Conservation (phyloP, 2,329 filamentous ascomycete genomes). For the Clonostachys rosea region DNA sequence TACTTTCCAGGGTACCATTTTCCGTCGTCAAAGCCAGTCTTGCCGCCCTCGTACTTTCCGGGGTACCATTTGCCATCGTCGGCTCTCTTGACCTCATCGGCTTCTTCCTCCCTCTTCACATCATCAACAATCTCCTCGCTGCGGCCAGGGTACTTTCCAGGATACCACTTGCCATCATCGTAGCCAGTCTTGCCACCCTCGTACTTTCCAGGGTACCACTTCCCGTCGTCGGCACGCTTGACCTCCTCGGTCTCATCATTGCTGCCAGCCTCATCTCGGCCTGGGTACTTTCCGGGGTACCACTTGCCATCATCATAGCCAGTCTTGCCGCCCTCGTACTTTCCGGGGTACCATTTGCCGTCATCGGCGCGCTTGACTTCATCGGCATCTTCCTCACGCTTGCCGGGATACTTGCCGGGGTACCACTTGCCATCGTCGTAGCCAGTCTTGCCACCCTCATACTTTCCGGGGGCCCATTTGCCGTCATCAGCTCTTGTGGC, state of each 20-base stretch:
- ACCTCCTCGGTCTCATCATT: no score
- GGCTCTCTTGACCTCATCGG: no score
- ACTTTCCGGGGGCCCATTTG: constrained; percentile 5
- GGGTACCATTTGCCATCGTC: background rate
- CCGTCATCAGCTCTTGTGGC: constrained; percentile 5
- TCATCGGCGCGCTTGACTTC: constrained; percentile 4
- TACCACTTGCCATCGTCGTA: constrained; percentile 5
- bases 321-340: constrained; percentile 3
- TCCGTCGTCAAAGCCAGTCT: background rate
- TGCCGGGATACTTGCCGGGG: constrained; percentile 2
- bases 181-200: background rate
- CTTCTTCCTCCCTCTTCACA: no score
- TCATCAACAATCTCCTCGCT: no score
- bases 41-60: background rate
- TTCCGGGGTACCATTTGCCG: constrained; percentile 1
- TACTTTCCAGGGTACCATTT: constrained; percentile 1
- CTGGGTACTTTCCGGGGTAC: background rate
- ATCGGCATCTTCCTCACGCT: no score
- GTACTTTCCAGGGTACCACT: constrained; percentile 3
- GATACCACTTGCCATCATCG: constrained; percentile 3
- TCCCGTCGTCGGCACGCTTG: constrained; percentile 1
- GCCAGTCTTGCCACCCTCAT: constrained; percentile 4
- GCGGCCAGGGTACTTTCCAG: background rate
- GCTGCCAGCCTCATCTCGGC: no score
- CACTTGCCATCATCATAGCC: constrained; percentile 2